Conservation (phyloP, 495 filamentous ascomycete genomes). For the Daldinia caldariorum region DNA sequence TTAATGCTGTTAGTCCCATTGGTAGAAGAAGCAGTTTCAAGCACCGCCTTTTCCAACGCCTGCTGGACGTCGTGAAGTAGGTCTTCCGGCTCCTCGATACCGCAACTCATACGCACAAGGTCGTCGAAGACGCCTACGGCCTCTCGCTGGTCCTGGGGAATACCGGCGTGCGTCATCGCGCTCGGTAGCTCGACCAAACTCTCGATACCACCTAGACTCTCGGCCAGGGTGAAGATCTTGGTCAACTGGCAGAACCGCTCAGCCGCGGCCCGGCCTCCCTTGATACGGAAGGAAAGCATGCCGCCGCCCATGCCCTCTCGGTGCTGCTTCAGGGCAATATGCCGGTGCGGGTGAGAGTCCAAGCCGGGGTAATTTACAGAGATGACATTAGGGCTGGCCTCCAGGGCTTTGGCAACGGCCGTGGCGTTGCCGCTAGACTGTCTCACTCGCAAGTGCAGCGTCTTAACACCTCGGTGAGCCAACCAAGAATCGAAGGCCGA, state of each 20-base stretch:
- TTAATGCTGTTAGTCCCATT: conserved; percentile 42
- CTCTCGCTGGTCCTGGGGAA: conserved; percentile 88
- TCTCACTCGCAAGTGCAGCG: conserved; percentile 88
- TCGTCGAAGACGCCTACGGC: conserved; percentile 95
- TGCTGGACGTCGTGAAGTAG: conserved; percentile 83
- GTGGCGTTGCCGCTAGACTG: conserved; percentile 86
- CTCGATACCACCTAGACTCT: conserved; percentile 94
- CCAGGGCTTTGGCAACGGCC: conserved; percentile 77
- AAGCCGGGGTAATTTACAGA: conserved; percentile 95
- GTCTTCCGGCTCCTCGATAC: conserved; percentile 91
- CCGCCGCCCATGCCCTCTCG: conserved; percentile 94
- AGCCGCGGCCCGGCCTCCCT: conserved; percentile 85
- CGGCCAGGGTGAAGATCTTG: conserved; percentile 90
- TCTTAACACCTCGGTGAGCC: conserved; percentile 97
- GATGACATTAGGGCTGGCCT: conserved; percentile 81
- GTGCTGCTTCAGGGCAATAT: conserved; percentile 88
- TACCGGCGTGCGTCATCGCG: conserved; percentile 96
- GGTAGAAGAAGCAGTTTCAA: conserved; percentile 54
- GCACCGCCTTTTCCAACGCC: conserved; percentile 80
- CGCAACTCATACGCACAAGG: conserved; percentile 92
- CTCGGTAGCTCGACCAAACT: conserved; percentile 89
- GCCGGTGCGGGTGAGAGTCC: conserved; percentile 83
- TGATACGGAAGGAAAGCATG: conserved; percentile 96
- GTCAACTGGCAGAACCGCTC: conserved; percentile 92
- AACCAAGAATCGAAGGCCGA: conserved; percentile 98